These are phyloP conservation scores for Xylariaceae sp. DNA, from an alignment of 2,329 filamentous ascomycete genomes.

Conservation along the genomic window DNA sequence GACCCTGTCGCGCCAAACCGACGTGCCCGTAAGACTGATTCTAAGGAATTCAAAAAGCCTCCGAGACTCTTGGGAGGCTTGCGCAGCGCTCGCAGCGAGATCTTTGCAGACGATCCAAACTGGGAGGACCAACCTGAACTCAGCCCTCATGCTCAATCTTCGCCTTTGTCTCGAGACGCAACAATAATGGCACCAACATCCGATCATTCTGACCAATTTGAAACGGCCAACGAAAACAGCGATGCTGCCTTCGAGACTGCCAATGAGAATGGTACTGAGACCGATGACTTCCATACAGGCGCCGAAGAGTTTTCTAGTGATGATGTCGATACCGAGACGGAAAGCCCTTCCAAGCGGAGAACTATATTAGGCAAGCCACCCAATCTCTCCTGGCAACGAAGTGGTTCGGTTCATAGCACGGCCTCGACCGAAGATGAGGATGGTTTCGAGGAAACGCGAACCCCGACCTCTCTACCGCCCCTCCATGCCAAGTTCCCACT, in stretches of 20 bases:
- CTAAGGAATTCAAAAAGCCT: slow-evolving; percentile 74
- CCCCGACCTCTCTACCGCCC: slow-evolving; percentile 55
- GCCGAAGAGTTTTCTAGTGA: slow-evolving; percentile 72
- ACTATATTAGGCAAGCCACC: slow-evolving; percentile 22
- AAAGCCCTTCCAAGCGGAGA: slow-evolving; percentile 49
- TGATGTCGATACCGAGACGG: slow-evolving; percentile 78
- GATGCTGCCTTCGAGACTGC: slow-evolving; percentile 63
- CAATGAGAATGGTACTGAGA: slow-evolving; percentile 81
- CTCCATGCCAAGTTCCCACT: slow-evolving; percentile 68
- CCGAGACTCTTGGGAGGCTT: slow-evolving; percentile 71
- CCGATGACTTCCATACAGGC: slow-evolving; percentile 94
- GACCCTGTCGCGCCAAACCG: slow-evolving; percentile 50
- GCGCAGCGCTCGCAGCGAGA: slow-evolving; percentile 71
- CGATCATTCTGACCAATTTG: slow-evolving; percentile 66
- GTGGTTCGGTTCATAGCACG: slow-evolving; percentile 76
- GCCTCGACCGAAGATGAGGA: slow-evolving; percentile 78
- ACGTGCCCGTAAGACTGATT: slow-evolving; percentile 59
- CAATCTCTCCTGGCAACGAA: slow-evolving; percentile 20
- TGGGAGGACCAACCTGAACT: slow-evolving; percentile 80
- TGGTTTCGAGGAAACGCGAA: slow-evolving; percentile 53
- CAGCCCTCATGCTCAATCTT: slow-evolving; percentile 42
- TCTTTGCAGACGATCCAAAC: slow-evolving; percentile 74
- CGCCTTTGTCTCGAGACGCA: slow-evolving; percentile 28
- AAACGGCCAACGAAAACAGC: slow-evolving; percentile 74
- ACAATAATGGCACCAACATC: slow-evolving; percentile 27